Evolutionary conservation across 164 flowering plant species (phyloP).

Genomic region (Santalum album): DNA sequence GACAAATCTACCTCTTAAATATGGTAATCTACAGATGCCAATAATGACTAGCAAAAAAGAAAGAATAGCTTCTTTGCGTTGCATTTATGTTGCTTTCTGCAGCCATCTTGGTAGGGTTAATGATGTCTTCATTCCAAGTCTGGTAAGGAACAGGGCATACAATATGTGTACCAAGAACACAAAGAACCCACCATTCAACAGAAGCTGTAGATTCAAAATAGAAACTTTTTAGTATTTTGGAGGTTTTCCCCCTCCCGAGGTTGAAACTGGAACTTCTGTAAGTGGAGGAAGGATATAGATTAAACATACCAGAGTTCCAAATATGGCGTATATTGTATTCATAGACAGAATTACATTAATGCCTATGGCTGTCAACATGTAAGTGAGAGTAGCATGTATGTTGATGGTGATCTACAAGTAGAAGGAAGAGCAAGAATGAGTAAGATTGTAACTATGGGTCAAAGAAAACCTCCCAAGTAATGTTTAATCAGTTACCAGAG

Average conservation of each 20-base stretch:
- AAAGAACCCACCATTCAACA: slow-evolving; percentile 69
- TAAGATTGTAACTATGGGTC: not conserved
- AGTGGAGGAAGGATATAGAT: not conserved
- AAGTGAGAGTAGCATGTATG: slow-evolving; percentile 72
- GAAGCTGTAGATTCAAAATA: slow-evolving; percentile 38
- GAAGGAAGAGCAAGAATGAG: slow-evolving; percentile 8
- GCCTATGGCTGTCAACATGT: slow-evolving; percentile 54
- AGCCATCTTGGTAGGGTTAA: slow-evolving; percentile 73
- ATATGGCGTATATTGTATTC: slow-evolving; percentile 57
- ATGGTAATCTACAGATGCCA: too few species aligned
- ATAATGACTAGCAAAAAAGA: too few species aligned
- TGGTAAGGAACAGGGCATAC: slow-evolving; percentile 62
- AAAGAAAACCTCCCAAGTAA: not conserved
- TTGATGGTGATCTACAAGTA: slow-evolving; percentile 75
- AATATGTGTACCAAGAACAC: slow-evolving; percentile 79
- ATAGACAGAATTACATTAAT: slow-evolving; percentile 65
- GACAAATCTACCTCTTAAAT: too few species aligned
- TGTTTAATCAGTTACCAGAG: slow-evolving; percentile 49
- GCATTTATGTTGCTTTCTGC: slow-evolving; percentile 38
- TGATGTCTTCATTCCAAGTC: slow-evolving; percentile 73
- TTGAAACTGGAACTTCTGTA: not conserved
- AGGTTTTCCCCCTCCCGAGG: not conserved
- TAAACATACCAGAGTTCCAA: slow-evolving; percentile 57
- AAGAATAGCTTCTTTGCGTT: not conserved
- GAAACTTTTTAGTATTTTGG: not conserved